Evolutionary conservation across 805 yeast genomes (phyloP).

Genomic region (Wickerhamomyces ciferrii): DNA sequence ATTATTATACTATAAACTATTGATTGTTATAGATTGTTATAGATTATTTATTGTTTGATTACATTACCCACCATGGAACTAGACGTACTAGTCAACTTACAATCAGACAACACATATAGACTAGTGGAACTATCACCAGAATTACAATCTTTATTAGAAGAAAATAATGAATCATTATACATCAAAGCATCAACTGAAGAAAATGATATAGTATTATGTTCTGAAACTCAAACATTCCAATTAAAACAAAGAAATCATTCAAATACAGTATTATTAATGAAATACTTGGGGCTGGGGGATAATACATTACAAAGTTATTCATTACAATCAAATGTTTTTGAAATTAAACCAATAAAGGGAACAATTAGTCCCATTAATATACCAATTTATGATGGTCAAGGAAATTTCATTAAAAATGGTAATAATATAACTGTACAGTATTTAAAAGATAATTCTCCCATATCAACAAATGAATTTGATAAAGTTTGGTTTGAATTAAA

Average conservation of each 20-base stretch:
- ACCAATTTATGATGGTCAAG: conserved; percentile 33
- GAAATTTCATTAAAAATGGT: conserved; percentile 4
- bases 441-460: conserved; percentile 40
- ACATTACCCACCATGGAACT: conserved; percentile 3
- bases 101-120: conserved; percentile 32
- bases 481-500: conserved; percentile 44
- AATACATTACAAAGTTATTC: conserved; percentile 28
- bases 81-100: conserved; percentile 23
- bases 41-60: no score
- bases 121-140: conserved; percentile 51
- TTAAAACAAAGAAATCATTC: conserved; percentile 83
- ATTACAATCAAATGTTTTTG: conserved; percentile 31
- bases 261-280: conserved; percentile 64
- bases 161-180: conserved; percentile 14
- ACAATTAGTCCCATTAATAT: conserved; percentile 24
- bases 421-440: conserved; percentile 18
- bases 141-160: conserved; percentile 31
- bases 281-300: conserved; percentile 16
- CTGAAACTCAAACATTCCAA: conserved; percentile 52
- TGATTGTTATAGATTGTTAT: no score
- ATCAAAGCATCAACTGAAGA: conserved; percentile 26
- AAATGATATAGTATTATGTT: conserved; percentile 55
- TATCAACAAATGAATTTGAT: conserved; percentile 50
- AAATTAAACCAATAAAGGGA: conserved; percentile 28
- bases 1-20: no score